phyloP scores from a whole-genome alignment of 208 protist species.

The Leishmania braziliensis region DNA sequence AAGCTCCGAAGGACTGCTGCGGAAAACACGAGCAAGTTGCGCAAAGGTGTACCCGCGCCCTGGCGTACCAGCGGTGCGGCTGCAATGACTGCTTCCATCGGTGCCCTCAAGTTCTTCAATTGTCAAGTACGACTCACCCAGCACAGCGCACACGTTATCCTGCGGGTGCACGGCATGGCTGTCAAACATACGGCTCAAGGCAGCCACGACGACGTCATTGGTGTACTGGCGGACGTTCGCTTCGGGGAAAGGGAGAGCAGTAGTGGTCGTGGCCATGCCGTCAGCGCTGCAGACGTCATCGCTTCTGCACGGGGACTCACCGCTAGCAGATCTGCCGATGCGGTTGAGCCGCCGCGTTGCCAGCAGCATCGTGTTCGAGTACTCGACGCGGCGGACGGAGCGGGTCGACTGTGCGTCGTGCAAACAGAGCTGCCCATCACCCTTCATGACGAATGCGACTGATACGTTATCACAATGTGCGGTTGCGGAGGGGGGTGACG shows the following conservation, averaged over 20 bases:
- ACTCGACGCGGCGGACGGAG: conserved; percentile 69
- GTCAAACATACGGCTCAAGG: conserved; percentile 57
- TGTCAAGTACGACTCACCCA: conserved; percentile 39
- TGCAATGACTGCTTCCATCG: background rate
- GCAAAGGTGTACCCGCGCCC: conserved; percentile 43
- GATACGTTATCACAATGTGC: background rate
- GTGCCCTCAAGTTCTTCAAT: conserved; percentile 52
- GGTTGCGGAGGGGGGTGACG: background rate
- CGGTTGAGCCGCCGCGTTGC: conserved; percentile 28
- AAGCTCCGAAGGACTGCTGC: conserved; percentile 60
- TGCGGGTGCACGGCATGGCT: conserved; percentile 38
- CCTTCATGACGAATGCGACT: conserved; percentile 51
- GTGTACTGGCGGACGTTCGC: background rate
- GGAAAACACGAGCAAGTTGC: conserved; percentile 38
- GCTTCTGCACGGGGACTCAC: background rate
- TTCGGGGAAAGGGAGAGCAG: background rate
- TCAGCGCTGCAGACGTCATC: background rate
- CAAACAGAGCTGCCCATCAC: conserved; percentile 35
- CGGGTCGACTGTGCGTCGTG: conserved; percentile 38
- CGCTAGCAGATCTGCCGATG: background rate
- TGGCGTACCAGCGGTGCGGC: background rate
- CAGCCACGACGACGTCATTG: conserved; percentile 38
- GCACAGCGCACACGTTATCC: conserved; percentile 25
- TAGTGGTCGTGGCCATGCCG: background rate
- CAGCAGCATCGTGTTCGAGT: conserved; percentile 81